Conservation (phyloP, 805 yeast species). For the Starmerella bombi region DNA sequence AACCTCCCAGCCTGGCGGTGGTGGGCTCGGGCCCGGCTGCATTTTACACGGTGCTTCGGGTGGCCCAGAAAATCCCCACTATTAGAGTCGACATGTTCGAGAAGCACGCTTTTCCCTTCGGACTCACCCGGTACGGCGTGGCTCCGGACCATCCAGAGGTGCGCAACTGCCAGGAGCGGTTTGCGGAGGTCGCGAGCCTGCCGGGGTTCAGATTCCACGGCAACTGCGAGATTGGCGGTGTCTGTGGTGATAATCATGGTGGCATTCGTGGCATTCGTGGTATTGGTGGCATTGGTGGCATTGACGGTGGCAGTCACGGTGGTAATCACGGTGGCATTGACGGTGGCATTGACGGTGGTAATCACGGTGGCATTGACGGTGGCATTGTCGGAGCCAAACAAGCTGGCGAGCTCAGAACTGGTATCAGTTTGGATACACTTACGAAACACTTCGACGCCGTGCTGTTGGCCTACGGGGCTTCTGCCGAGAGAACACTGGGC, state of each 20-base stretch:
- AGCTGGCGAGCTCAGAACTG: neutral
- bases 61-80: slow-evolving; percentile 40
- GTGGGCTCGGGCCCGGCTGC: slow-evolving; percentile 97
- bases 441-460: slow-evolving; percentile 53
- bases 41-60: slow-evolving; percentile 70
- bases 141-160: slow-evolving; percentile 99
- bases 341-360: too few relatives aligned
- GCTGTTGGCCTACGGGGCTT: slow-evolving; percentile 68
- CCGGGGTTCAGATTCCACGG: slow-evolving; percentile 50
- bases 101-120: slow-evolving; percentile 76
- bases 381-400: too few relatives aligned
- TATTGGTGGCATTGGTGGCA: too few relatives aligned
- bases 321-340: too few relatives aligned
- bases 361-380: too few relatives aligned
- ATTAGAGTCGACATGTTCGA: slow-evolving; percentile 63
- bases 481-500: slow-evolving; percentile 39
- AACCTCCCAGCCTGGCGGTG: slow-evolving; percentile 37
- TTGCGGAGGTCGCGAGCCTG: slow-evolving; percentile 35
- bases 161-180: slow-evolving; percentile 55
- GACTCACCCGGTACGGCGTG: slow-evolving; percentile 87
- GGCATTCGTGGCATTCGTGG: too few relatives aligned
- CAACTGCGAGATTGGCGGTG: slow-evolving; percentile 58
- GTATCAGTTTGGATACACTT: slow-evolving; percentile 23
- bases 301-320: too few relatives aligned
- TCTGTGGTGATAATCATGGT: too few relatives aligned